A percentile compares a stretch with the other conserved stretches of the same genome.
phyloP scores from a whole-genome alignment of 1,284 basidiomycete genomes.

The Leccinum subspadiceum region DNA sequence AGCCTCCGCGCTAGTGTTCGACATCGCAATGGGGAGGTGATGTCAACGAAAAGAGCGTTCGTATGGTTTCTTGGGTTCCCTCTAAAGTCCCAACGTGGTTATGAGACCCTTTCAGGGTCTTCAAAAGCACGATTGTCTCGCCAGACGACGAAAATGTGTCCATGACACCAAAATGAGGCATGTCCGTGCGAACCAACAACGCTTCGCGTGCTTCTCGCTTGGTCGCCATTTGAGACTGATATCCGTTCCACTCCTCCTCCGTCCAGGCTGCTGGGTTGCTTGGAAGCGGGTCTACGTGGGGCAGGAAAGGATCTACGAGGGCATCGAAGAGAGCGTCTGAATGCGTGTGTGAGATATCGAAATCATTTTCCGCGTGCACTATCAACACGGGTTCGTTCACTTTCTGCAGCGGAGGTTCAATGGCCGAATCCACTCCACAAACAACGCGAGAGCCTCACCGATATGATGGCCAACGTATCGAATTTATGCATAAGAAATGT shows the following conservation, averaged over 20 bases:
- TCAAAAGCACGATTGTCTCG: conserved; percentile 56
- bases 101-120: conserved; percentile 64
- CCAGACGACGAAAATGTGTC: conserved; percentile 49
- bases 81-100: conserved; percentile 65
- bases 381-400: conserved; percentile 71
- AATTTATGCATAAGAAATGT: conserved; percentile 62
- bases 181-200: conserved; percentile 45
- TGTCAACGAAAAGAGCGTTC: conserved; percentile 44
- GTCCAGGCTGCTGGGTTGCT: conserved; percentile 31
- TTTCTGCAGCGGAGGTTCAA: conserved; percentile 37
- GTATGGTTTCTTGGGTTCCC: conserved; percentile 70
- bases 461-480: conserved; percentile 59
- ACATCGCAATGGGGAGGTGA: background rate
- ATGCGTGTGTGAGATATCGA: conserved; percentile 77
- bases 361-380: conserved; percentile 79
- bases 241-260: conserved; percentile 39
- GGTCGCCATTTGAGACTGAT: conserved; percentile 34
- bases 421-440: background rate
- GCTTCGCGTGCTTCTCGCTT: conserved; percentile 41
- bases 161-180: conserved; percentile 58
- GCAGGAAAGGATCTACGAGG: conserved; percentile 64
- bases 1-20: background rate
- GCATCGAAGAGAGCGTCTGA: conserved; percentile 71
- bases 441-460: conserved; percentile 39
- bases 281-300: conserved; percentile 44